A percentile compares a stretch with the other conserved stretches of the same genome.
Conservation (phyloP, 2,329 filamentous ascomycete genomes). For the Colletotrichum chlorophyti region DNA sequence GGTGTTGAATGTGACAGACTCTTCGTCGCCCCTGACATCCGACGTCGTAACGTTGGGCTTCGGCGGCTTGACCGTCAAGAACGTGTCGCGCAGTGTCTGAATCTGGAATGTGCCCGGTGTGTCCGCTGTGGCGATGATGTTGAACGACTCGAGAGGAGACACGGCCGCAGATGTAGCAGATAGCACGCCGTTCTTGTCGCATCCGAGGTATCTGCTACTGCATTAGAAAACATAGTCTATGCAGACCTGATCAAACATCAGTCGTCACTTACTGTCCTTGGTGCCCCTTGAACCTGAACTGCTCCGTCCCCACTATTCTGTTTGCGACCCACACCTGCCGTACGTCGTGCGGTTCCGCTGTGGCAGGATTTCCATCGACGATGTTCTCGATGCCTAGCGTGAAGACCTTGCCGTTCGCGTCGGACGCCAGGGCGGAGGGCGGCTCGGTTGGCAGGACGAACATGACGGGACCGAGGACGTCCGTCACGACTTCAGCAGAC, state of each 20-base stretch:
- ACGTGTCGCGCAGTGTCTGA: constrained; percentile 75
- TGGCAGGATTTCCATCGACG: constrained; percentile 80
- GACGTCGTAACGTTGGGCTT: constrained; percentile 55
- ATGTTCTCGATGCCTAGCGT: constrained; percentile 84
- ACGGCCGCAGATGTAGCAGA: constrained; percentile 82
- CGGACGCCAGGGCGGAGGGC: constrained; percentile 80
- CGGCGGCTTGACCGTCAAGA: constrained; percentile 67
- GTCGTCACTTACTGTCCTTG: constrained; percentile 74
- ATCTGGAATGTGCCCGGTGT: constrained; percentile 76
- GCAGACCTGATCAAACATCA: no score
- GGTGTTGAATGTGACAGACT: constrained; percentile 70
- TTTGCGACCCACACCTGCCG: constrained; percentile 95
- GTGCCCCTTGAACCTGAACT: constrained; percentile 86
- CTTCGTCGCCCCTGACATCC: constrained; percentile 80
- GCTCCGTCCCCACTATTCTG: constrained; percentile 80
- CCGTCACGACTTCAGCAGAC: constrained; percentile 74
- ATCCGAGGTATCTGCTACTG: constrained; percentile 74
- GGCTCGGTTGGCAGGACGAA: constrained; percentile 80
- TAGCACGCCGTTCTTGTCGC: constrained; percentile 82
- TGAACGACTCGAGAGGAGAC: constrained; percentile 82
- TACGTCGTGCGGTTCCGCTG: constrained; percentile 93
- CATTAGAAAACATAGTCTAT: no score
- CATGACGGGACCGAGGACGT: constrained; percentile 83
- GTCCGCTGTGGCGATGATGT: constrained; percentile 67
- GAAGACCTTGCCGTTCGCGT: constrained; percentile 87